Evolutionary conservation across 2,329 filamentous ascomycete species (phyloP), one percentile per base, ranked within the genome.

Genomic region (Coniochaeta prunicola): DNA sequence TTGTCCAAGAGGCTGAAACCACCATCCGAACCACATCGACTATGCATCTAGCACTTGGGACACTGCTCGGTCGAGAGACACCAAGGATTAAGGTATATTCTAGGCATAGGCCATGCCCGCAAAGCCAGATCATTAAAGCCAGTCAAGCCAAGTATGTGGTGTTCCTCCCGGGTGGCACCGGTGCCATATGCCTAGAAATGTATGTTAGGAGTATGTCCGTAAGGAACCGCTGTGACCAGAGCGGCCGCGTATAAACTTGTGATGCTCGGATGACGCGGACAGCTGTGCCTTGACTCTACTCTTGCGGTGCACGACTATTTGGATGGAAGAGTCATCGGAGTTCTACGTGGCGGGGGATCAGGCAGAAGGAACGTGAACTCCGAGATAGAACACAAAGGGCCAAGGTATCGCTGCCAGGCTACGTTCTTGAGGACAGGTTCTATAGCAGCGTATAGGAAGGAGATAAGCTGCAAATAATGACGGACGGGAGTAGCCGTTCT

Each of bases 221-320:
- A n/a, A n/a, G n/a, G n/a, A n/a, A n/a, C n/a, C n/a, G n/a, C n/a
- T n/a, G n/a, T n/a, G 24, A 50, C 13, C n/a, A 13, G 12, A 30
- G 45, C 24, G 12, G 24, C 45, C 30, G 45, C 24, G 45, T 26
- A 50, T 30, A 17, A n/a, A 17, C 21, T 50, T 12, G 24, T 26
- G 45, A 50, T 50, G 45, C 45, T 28, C 45, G 45, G 45, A 50
- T 50, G 45, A 50, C 45, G 45, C 45, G 40, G 40, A 45, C 40
- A 10, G 40, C 19, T 24, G 40, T 45, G 12, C 19, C 21, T 19
- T n/a, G 19, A 21, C 9, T 45, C 24, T 45, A 12, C 40, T 45
- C 15, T 38, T n/a, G 17, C n/a, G 13, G 19, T 24, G 24, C 40
- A n/a, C 24, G 36, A n/a, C 36, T 38, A n/a, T 5, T 4, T n/a